Conservation (phyloP, 768 basidiomycete species). For the Hebeloma cylindrosporum region DNA sequence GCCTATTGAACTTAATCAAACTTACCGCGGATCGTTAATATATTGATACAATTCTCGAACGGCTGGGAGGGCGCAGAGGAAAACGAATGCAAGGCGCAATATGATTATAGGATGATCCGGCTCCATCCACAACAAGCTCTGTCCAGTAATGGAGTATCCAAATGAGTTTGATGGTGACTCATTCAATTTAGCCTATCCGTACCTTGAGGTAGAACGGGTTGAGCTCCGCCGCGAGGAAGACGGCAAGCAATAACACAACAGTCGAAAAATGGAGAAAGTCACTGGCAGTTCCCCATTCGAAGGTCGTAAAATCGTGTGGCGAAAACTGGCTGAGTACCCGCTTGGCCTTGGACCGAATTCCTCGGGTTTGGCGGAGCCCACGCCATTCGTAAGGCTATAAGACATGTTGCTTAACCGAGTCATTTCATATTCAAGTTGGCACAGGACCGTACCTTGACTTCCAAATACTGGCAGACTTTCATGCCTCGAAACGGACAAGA, state of each 20-base stretch:
- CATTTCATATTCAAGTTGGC: constrained; percentile 9
- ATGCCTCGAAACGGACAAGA: constrained; percentile 52
- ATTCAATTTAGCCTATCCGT: constrained; percentile 15
- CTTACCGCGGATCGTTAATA: constrained; percentile 77
- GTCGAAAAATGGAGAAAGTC: constrained; percentile 73
- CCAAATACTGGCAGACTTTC: constrained; percentile 84
- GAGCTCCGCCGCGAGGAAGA: constrained; percentile 82
- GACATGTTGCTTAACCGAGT: constrained; percentile 14
- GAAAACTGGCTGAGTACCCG: constrained; percentile 83
- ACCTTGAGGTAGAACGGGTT: constrained; percentile 91
- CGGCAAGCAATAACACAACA: constrained; percentile 72
- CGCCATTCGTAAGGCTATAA: constrained; percentile 82
- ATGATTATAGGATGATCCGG: constrained; percentile 87
- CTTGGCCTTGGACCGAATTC: constrained; percentile 74
- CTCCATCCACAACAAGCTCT: constrained; percentile 81
- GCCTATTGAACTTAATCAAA: constrained; percentile 15
- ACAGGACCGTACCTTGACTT: constrained; percentile 67
- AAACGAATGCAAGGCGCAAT: constrained; percentile 68
- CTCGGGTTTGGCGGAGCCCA: constrained; percentile 74
- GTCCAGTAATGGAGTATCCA: constrained; percentile 13
- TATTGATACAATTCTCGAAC: constrained; percentile 84
- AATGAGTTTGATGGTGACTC: constrained; percentile 3
- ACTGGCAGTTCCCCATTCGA: constrained; percentile 82
- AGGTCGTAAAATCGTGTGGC: constrained; percentile 84
- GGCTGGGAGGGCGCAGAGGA: constrained; percentile 85